Percentiles rank a stretch among this genome's conserved stretches.
Evolutionary conservation across 331 rosid species (phyloP).

Genomic region (Acacia pycnantha): DNA sequence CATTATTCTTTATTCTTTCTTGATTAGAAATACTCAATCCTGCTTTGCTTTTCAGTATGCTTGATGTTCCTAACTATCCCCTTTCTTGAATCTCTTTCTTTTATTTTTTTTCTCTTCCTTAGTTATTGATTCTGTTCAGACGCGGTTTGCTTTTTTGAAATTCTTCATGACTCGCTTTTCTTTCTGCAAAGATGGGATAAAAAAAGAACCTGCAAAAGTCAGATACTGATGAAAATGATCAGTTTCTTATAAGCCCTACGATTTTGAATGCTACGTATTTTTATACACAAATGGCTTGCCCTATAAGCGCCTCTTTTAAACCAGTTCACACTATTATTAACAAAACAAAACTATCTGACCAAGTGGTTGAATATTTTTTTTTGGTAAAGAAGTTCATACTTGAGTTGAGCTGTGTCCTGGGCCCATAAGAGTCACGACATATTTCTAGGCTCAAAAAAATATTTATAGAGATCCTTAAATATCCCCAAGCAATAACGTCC

Average conservation of each 20-base stretch:
- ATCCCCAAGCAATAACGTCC: too few relatives aligned
- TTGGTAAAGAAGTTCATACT: too few relatives aligned
- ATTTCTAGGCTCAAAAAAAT: too few relatives aligned
- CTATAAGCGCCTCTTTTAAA: background rate
- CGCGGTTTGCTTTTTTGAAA: conserved; percentile 18
- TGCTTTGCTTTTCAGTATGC: background rate
- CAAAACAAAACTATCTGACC: background rate
- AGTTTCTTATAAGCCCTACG: background rate
- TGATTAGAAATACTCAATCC: background rate
- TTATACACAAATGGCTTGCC: background rate
- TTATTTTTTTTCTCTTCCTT: background rate
- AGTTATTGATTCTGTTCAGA: background rate
- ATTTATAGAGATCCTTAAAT: too few relatives aligned
- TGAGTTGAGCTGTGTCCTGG: too few relatives aligned
- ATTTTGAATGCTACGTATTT: background rate
- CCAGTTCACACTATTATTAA: background rate
- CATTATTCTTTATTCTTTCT: background rate
- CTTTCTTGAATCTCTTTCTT: background rate
- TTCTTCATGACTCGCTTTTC: background rate
- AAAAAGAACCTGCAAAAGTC: background rate
- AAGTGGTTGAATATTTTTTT: background rate
- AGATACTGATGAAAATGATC: background rate
- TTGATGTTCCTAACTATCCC: background rate
- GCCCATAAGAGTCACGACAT: too few relatives aligned
- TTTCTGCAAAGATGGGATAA: background rate